These are phyloP conservation scores for Camellia lanceoleosa DNA, from an alignment of 148 eudicot species.

Conservation along the genomic window DNA sequence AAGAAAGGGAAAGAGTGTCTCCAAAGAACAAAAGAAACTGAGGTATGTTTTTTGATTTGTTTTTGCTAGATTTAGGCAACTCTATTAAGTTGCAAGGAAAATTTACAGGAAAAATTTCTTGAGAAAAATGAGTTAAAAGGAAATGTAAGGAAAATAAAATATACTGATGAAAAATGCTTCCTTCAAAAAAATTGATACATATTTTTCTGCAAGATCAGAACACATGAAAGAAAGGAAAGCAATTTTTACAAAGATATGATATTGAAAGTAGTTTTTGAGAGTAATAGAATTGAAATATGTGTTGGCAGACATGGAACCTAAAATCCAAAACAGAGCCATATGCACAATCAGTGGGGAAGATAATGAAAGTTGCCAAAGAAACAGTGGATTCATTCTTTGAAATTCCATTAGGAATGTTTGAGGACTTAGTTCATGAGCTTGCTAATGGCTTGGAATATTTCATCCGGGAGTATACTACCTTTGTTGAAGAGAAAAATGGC, in stretches of 20 bases:
- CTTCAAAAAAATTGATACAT: too few species aligned
- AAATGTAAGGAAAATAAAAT: too few species aligned
- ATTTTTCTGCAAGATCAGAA: too few species aligned
- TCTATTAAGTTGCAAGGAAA: too few species aligned
- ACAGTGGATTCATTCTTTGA: constrained; percentile 65
- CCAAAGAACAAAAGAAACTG: constrained; percentile 71
- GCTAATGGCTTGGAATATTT: constrained; percentile 65
- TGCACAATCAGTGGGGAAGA: constrained; percentile 67
- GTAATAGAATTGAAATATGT: too few species aligned
- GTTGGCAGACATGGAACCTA: constrained; percentile 82
- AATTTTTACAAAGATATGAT: too few species aligned
- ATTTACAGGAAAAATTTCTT: too few species aligned
- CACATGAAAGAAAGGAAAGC: too few species aligned
- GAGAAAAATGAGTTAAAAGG: too few species aligned
- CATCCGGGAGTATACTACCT: constrained; percentile 60
- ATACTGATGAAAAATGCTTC: too few species aligned
- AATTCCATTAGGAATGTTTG: constrained; percentile 59
- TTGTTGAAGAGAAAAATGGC: constrained; percentile 27
- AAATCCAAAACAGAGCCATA: constrained; percentile 84
- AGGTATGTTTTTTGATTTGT: constrained; percentile 31
- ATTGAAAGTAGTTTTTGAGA: constrained; percentile 11
- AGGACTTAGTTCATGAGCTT: constrained; percentile 56
- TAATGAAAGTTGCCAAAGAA: constrained; percentile 50
- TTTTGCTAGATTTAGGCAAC: too few species aligned
- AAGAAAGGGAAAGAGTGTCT: constrained; percentile 45